Evolutionary conservation across 1,284 basidiomycete genomes (phyloP).

Genomic region (Puccinia horiana): DNA sequence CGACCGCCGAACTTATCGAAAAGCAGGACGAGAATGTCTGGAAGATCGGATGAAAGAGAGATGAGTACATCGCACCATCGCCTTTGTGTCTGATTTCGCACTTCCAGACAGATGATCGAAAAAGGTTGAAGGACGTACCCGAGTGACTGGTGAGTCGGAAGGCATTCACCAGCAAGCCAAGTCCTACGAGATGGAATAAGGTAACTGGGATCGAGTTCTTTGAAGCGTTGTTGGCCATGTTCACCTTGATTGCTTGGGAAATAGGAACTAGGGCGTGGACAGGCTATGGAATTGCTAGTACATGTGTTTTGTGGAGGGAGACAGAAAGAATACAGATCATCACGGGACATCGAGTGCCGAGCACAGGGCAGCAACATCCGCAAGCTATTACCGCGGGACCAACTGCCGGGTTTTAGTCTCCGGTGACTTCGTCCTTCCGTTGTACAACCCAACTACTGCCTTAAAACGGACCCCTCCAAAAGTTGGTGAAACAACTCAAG

Average conservation of each 20-base stretch:
- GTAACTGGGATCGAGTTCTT: neutral
- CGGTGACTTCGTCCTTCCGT: too few species aligned
- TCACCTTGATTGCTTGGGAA: neutral
- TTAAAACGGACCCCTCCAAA: too few species aligned
- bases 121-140: neutral
- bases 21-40: neutral
- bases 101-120: neutral
- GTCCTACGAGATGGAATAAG: neutral
- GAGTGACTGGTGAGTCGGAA: neutral
- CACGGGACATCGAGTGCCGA: too few species aligned
- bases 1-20: neutral
- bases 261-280: too few species aligned
- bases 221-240: neutral
- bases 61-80: neutral
- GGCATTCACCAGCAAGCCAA: neutral
- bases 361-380: neutral
- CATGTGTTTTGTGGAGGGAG: too few species aligned
- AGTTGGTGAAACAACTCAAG: too few species aligned
- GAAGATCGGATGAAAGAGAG: neutral
- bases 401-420: too few species aligned
- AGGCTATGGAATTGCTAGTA: too few species aligned
- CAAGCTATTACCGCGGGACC: too few species aligned
- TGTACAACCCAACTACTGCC: too few species aligned
- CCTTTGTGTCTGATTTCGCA: neutral
- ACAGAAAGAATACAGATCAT: too few species aligned